Percentiles rank a stretch among this genome's conserved stretches.
These are phyloP conservation scores for Talaromyces wortmannii DNA, from an alignment of 495 filamentous ascomycete species.

Conservation along the genomic window DNA sequence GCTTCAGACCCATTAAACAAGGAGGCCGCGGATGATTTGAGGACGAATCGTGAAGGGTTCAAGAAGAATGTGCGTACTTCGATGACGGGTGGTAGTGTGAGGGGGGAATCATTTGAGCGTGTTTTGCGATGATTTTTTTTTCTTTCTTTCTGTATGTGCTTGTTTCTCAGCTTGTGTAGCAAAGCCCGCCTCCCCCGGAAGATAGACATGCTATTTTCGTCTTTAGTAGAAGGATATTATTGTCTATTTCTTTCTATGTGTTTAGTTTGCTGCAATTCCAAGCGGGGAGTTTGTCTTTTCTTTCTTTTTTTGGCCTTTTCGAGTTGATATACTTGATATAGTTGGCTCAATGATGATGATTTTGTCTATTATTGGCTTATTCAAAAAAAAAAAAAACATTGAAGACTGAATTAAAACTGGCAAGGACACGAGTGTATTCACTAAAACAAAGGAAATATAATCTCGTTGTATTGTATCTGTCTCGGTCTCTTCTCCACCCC, in stretches of 20 bases:
- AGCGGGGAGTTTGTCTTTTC: background rate
- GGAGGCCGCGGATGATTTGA: constrained; percentile 90
- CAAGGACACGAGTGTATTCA: background rate
- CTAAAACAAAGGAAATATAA: background rate
- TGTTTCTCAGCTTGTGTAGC: background rate
- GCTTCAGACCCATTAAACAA: constrained; percentile 96
- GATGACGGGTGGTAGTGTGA: constrained; percentile 79
- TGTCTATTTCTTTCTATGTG: background rate
- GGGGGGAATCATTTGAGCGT: constrained; percentile 63
- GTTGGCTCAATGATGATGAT: too few relatives aligned
- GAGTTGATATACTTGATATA: too few relatives aligned
- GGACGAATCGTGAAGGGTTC: constrained; percentile 75
- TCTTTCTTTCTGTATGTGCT: background rate
- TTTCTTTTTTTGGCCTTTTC: background rate
- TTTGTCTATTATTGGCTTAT: too few relatives aligned
- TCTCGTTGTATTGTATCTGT: background rate
- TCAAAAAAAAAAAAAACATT: too few relatives aligned
- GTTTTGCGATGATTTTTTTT: constrained; percentile 44
- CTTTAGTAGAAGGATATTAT: background rate
- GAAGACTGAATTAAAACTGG: too few relatives aligned
- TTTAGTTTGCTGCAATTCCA: too few relatives aligned
- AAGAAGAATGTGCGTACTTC: constrained; percentile 79
- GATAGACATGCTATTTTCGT: background rate
- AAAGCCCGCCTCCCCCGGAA: background rate
- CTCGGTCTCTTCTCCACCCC: background rate